phyloP scores from a whole-genome alignment of 2,329 filamentous ascomycete genomes.

The Neodidymelliopsis sp. region DNA sequence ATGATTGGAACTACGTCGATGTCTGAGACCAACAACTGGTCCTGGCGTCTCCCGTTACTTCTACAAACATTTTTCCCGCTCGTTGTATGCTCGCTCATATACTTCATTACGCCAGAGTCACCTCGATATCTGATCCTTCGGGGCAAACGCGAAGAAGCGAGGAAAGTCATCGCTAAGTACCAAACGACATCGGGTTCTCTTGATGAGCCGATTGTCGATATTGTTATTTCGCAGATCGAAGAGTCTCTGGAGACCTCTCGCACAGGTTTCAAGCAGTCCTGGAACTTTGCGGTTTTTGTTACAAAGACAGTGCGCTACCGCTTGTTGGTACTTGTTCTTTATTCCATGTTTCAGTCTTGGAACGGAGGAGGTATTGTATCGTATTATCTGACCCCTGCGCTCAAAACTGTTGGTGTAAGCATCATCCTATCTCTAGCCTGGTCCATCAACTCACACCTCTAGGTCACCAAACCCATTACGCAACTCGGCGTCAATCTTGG shows the following conservation, averaged over 20 bases:
- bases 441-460: neutral
- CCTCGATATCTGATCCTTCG: constrained; percentile 53
- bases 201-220: constrained; percentile 53
- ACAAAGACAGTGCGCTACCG: constrained; percentile 55
- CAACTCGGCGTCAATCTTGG: constrained; percentile 56
- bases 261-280: constrained; percentile 50
- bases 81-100: constrained; percentile 49
- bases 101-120: constrained; percentile 36
- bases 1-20: constrained; percentile 54
- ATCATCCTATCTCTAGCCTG: neutral
- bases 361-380: constrained; percentile 50
- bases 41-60: constrained; percentile 44
- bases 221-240: constrained; percentile 55
- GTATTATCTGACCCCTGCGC: constrained; percentile 52
- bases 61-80: constrained; percentile 59
- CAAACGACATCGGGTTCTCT: constrained; percentile 53
- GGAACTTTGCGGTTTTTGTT: constrained; percentile 59
- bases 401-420: constrained; percentile 51
- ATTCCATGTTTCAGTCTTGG: constrained; percentile 58
- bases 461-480: constrained; percentile 46
- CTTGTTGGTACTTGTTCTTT: constrained; percentile 54
- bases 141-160: constrained; percentile 24
- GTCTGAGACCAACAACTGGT: constrained; percentile 29
- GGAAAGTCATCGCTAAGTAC: constrained; percentile 43
- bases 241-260: constrained; percentile 53